Evolutionary conservation across 2,329 filamentous ascomycete genomes (phyloP), one percentile per base, ranked within the genome.

Genomic region (Leptosphaerulina australis): DNA sequence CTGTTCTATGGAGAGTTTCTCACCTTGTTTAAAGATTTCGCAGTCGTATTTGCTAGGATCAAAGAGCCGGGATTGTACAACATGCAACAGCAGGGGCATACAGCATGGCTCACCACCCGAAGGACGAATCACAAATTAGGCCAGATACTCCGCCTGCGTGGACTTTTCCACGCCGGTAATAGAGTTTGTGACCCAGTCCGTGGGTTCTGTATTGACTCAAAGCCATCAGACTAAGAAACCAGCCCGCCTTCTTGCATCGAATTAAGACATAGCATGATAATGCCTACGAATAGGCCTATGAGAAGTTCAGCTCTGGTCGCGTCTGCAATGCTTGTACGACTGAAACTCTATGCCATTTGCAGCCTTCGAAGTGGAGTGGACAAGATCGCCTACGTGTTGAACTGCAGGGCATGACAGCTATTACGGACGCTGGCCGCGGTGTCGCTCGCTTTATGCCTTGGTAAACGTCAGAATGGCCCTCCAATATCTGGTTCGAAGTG

Each of bases 31-130:
- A 12, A 14, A 20, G 14, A 14, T 4, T 5, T 24, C n/a, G 25
- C 9, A 9, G 10, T 20, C 26, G 29, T 11, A 14, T 38, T 24
- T 10, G 39, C 40, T 11, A 30, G 34, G 24, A 2, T 36, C 15
- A 12, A 8, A 29, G 28, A n/a, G n/a, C n/a, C n/a, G n/a, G n/a
- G n/a, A 36, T 51, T 45, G 36, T 36, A 45, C 48, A 22, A 7
- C 25, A 51, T 41, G 36, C 25, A 37, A n/a, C 17, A n/a, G 36
- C 40, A 41, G 31, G 48, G 48, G 28, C 37, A n/a, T 21, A 10
- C 10, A 8, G 48, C 40, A 38, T 36, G 25, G 20, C 11, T 30
- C 25, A 15, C 35, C n/a, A 15, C 29, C 30, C 14, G 41, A 8
- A n/a, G 44, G 45, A 25, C 29, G 29, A 45, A 45, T 45, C 33